A percentile compares a stretch with the other conserved stretches of the same genome.
Conservation (phyloP, 768 basidiomycete species). For the Infundibulicybe gibba region DNA sequence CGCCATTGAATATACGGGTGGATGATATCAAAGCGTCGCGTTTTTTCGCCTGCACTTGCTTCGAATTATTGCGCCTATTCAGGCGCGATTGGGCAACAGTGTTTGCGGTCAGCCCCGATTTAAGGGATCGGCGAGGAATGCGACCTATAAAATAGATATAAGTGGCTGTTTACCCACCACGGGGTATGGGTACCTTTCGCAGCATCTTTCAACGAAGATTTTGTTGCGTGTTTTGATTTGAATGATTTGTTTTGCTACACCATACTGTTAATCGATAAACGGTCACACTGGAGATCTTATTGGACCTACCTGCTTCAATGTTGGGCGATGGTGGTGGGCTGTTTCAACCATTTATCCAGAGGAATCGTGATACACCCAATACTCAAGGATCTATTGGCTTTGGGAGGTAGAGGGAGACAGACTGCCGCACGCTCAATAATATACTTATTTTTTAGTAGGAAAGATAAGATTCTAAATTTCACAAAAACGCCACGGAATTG, state of each 20-base stretch:
- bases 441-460: too few relatives aligned
- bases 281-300: too few relatives aligned
- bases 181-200: slow-evolving; percentile 63
- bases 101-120: slow-evolving; percentile 43
- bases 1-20: slow-evolving; percentile 74
- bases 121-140: slow-evolving; percentile 50
- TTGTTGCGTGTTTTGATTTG: slow-evolving; percentile 89
- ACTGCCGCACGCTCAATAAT: too few relatives aligned
- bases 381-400: too few relatives aligned
- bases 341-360: slow-evolving; percentile 29
- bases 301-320: slow-evolving; percentile 70
- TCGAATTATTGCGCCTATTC: slow-evolving; percentile 82
- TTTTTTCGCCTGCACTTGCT: slow-evolving; percentile 76
- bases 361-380: too few relatives aligned
- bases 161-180: not conserved
- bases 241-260: slow-evolving; percentile 83
- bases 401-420: too few relatives aligned
- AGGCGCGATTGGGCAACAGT: slow-evolving; percentile 65
- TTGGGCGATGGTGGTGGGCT: slow-evolving; percentile 69
- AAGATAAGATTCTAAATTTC: too few relatives aligned
- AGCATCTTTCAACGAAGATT: slow-evolving; percentile 77
- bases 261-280: too few relatives aligned
- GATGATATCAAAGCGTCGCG: slow-evolving; percentile 63
- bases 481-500: too few relatives aligned
- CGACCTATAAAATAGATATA: slow-evolving; percentile 39